Base-by-base conservation (phyloP, 2,329 filamentous ascomycete genomes). In the Boeremia lycopersici region DNA sequence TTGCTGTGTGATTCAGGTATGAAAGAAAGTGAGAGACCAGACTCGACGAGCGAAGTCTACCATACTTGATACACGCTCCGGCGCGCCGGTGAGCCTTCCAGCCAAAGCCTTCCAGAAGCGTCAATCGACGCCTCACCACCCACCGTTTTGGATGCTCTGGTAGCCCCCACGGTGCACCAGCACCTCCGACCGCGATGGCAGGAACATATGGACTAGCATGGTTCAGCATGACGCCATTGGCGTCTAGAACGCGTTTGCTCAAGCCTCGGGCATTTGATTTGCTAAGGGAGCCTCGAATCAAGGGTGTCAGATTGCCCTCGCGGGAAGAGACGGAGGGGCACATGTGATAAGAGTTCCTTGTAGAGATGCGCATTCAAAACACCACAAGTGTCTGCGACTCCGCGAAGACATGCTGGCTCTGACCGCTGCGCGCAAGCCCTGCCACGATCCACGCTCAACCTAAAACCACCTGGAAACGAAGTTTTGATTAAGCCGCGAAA, bases 191-290 rank as follows among this genome's bases (percentile, higher is more conserved):
- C 56, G 58, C 64, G 64, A 67, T 67, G 55, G 61, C 59, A 67
- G 63, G 53, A 48, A 64, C 55, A 67, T 44, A 65, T 67, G 59
- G 57, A 63, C 64, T 67, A 67, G 38, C 56, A 57, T 63, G 58
- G 59, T 60, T 62, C 64, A 64, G 36, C 54, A 58, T 66, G 56
- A 61, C 61, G 61, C 63, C 60, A 66, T 64, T 49, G 50, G 54
- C 50, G 41, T 65, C 64, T 58, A 60, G 62, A 59, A 58, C 60
- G 47, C 53, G 47, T 50, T 57, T 52, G 10, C 29, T 19, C 42
- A 47, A 40, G 42, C 41, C 13, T 15, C 36, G 17, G 29, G 41
- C 2, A 15, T 56, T 42, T 48, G 46, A 62, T 64, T 62, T 46
- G 61, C 36, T 45, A 29, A 29, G 10, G 7, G 4, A 12, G 15